These are phyloP conservation scores for Staphylotrichum longicolle DNA, from an alignment of 495 filamentous ascomycete genomes.

Conservation along the genomic window DNA sequence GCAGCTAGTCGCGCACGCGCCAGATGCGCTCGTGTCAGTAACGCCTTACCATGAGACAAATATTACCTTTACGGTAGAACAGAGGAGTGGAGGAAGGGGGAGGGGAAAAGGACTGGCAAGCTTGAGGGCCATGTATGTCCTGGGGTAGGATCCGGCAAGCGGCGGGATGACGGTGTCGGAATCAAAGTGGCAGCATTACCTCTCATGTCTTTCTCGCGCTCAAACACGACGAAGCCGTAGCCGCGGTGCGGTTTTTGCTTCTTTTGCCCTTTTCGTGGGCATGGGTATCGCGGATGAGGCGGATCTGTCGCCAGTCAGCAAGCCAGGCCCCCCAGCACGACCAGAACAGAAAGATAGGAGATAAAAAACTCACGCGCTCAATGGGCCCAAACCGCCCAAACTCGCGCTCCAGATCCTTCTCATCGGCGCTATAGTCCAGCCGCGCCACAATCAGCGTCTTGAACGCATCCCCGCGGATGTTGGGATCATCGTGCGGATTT, in stretches of 20 bases:
- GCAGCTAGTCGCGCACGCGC: slow-evolving; percentile 57
- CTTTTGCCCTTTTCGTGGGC: slow-evolving; percentile 68
- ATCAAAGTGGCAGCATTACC: slow-evolving; percentile 61
- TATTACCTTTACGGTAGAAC: slow-evolving; percentile 29
- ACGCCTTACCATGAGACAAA: slow-evolving; percentile 50
- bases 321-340: background rate
- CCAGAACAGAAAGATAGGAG: slow-evolving; percentile 1
- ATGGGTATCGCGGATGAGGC: slow-evolving; percentile 70
- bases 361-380: slow-evolving; percentile 65
- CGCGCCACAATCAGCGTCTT: slow-evolving; percentile 92
- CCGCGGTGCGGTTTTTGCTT: slow-evolving; percentile 82
- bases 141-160: slow-evolving; percentile 26
- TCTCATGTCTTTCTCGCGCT: slow-evolving; percentile 99
- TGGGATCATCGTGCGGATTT: slow-evolving; percentile 73
- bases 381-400: slow-evolving; percentile 94
- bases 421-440: slow-evolving; percentile 81
- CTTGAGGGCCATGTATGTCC: slow-evolving; percentile 53
- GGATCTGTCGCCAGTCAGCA: slow-evolving; percentile 61
- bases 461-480: slow-evolving; percentile 89
- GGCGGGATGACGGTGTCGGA: slow-evolving; percentile 36
- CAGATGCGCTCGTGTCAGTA: slow-evolving; percentile 56
- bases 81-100: slow-evolving; percentile 9
- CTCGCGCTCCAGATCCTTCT: slow-evolving; percentile 87
- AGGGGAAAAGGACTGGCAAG: slow-evolving; percentile 48
- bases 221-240: slow-evolving; percentile 96